Base-by-base conservation (phyloP, 805 yeast species). In the Spathaspora gorwiae region DNA sequence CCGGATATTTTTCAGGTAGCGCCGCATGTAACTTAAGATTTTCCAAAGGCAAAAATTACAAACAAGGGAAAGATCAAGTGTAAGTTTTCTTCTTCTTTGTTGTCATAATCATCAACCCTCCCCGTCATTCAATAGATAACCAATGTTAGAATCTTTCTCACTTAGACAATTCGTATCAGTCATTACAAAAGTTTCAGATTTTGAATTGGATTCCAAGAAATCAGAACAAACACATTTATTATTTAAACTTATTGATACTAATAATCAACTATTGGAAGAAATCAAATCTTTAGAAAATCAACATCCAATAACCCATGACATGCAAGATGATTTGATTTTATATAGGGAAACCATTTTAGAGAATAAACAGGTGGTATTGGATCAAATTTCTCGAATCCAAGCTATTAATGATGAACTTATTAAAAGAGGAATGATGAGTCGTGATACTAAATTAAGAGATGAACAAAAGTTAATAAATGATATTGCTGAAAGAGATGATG, bases 331-430 rank as follows among this genome's bases (percentile, higher is more conserved):
- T 54, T 55, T 66, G n/a, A 59, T 64, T 12, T 55, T 84, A 12
- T 84, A 76, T 60, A 57, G 53, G 6, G 84, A 79, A n/a, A 72
- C 83, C 8, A 69, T 82, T 13, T 53, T 56, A 7, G 90, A 84
- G 51, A 84, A 84, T 57, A 61, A 67, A 10, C 56, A 59, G 2
- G 85, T 83, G n/a, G 64, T 83, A 19, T 53, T 59, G 2, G 81
- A 77, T 54, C 83, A 82, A 55, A 47, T 57, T 9, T 65, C 68
- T 31, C 63, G 84, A 47, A 55, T 81, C 3, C 64, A 61, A 2
- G 70, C 72, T 0, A 55, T 83, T 14, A 66, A 71, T 30, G 56
- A 64, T 14, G 87, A 83, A 55, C 62, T 81, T 24, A 49, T 54
- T n/a, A 56, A 59, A 43, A 65, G 87, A 45, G 77, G 64, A 2